These are phyloP conservation scores for Prasinococcaceae sp. DNA, from an alignment of 139 green algal species.

Conservation along the genomic window DNA sequence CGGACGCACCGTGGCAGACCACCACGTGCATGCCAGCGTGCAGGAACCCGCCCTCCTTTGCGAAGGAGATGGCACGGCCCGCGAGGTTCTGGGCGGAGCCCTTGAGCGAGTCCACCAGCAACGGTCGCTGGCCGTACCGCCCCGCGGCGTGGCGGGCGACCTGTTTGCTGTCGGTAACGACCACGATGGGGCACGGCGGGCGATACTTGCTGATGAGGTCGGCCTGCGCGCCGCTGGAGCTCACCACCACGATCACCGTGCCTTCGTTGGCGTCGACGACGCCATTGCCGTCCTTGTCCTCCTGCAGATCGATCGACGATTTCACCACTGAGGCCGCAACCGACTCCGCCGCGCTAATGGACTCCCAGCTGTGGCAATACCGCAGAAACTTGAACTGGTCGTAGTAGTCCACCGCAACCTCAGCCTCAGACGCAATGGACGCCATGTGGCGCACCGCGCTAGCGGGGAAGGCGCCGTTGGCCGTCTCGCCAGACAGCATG, in stretches of 20 bases:
- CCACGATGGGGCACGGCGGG: slow-evolving; percentile 21
- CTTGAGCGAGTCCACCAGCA: too few relatives aligned
- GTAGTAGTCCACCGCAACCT: too few relatives aligned
- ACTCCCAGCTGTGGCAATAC: too few relatives aligned
- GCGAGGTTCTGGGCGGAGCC: too few relatives aligned
- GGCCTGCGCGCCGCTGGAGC: slow-evolving; percentile 14
- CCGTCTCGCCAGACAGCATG: slow-evolving; percentile 9
- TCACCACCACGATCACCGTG: neutral
- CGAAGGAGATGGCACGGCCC: too few relatives aligned
- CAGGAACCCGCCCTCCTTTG: too few relatives aligned
- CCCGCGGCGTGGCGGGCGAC: neutral
- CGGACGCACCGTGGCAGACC: too few relatives aligned
- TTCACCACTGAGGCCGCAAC: neutral
- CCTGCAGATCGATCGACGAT: neutral
- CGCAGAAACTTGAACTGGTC: neutral
- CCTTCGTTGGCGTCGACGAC: slow-evolving; percentile 1
- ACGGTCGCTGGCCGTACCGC: too few relatives aligned
- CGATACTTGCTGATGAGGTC: slow-evolving; percentile 37
- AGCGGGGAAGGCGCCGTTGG: slow-evolving; percentile 59
- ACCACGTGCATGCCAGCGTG: too few relatives aligned
- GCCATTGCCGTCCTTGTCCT: neutral
- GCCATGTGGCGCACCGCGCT: neutral
- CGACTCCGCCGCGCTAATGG: neutral
- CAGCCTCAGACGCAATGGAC: too few relatives aligned
- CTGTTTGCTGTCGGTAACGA: slow-evolving; percentile 13